A percentile compares a stretch with the other conserved stretches of the same genome.
phyloP scores from a whole-genome alignment of 2,329 filamentous ascomycete species.

The Basipetospora chlamydospora region DNA sequence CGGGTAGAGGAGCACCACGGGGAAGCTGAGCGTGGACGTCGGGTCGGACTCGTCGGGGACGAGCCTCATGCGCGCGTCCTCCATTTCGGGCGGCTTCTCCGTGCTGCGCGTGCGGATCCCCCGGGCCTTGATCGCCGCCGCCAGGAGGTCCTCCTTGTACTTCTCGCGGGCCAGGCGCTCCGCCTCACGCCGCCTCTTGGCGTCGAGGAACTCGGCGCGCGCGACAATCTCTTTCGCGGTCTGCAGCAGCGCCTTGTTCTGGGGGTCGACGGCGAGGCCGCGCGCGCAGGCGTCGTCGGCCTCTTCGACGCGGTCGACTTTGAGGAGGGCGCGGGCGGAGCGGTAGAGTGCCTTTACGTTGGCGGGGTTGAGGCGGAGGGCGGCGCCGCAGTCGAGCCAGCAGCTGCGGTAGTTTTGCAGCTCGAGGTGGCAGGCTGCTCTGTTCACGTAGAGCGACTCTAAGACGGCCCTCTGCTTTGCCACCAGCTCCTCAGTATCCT shows the following conservation, averaged over 20 bases:
- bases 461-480: slow-evolving; percentile 48
- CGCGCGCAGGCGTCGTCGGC: slow-evolving; percentile 64
- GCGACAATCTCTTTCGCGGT: slow-evolving; percentile 49
- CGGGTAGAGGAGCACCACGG: slow-evolving; percentile 75
- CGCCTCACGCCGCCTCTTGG: slow-evolving; percentile 38
- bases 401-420: slow-evolving; percentile 78
- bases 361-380: slow-evolving; percentile 60
- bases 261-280: slow-evolving; percentile 57
- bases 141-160: slow-evolving; percentile 45
- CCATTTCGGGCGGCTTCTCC: slow-evolving; percentile 65
- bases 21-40: slow-evolving; percentile 57
- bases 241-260: slow-evolving; percentile 50
- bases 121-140: slow-evolving; percentile 52
- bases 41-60: slow-evolving; percentile 56
- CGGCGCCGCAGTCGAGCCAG: slow-evolving; percentile 69
- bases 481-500: slow-evolving; percentile 37
- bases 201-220: slow-evolving; percentile 39
- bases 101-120: slow-evolving; percentile 55
- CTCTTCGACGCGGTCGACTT: slow-evolving; percentile 64
- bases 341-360: slow-evolving; percentile 92
- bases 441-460: slow-evolving; percentile 71
- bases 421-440: slow-evolving; percentile 79
- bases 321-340: slow-evolving; percentile 61
- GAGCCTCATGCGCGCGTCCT: slow-evolving; percentile 62
- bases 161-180: slow-evolving; percentile 39